Evolutionary conservation across 2,329 filamentous ascomycete species (phyloP), one percentile per base, ranked within the genome.

Genomic region (Aureobasidium sp.): DNA sequence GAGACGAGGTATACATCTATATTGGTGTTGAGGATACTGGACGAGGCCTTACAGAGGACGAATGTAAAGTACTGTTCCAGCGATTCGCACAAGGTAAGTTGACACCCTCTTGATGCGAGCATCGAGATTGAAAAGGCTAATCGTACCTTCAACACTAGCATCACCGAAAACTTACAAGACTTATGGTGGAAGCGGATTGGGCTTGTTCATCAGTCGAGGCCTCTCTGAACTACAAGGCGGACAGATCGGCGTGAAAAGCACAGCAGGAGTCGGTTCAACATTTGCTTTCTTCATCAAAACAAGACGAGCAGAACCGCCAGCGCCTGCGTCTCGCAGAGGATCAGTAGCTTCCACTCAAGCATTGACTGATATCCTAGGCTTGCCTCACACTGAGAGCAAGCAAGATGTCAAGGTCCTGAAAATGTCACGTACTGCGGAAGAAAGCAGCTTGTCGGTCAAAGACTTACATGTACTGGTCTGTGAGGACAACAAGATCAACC

Each of bases 171-270:
- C 60, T 5, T 51, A 62, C 26, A 62, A 86, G 29, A 82, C 86
- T 62, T 88, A 89, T 66, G 87, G 87, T 23, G 87, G 87, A 0
- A 87, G 84, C 0, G 87, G 87, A 0, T 77, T 89, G 1, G 87
- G 87, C 0, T 75, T 89, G 0, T 89, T 88, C 68, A 88, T 89
- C 62, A 85, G 82, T 44, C 79, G 85, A 17, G 79, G 84, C 29
- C 77, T 89, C 13, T 85, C 84, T 1, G 86, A 89, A 26, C 53
- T 65, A 0, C 64, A 64, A 69, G 84, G 85, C 17, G 87, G 87
- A 1, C 81, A 85, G 48, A 87, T 89, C 34, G 86, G 86, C 0
- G 83, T 88, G 12, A 75, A 77, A 1, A 86, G 84, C 0, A 70
- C 77, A 50, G 79, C 80, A 63, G 84, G 81, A n/a, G 70, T 79